Evolutionary conservation across 2,329 filamentous ascomycete species (phyloP).

Genomic region (Didymella lethalis): DNA sequence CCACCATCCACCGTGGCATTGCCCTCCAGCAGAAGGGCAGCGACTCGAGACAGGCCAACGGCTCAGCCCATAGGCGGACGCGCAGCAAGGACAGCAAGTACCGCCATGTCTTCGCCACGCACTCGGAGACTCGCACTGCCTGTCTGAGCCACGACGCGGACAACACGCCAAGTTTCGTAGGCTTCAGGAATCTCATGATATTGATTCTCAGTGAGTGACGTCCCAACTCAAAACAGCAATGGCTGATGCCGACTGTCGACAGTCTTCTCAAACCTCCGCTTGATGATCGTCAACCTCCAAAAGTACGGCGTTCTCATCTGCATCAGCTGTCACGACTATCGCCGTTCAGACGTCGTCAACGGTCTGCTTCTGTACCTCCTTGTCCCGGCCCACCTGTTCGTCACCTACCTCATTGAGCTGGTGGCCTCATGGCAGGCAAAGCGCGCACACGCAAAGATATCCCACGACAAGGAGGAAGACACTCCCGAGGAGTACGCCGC

Average conservation of each 20-base stretch:
- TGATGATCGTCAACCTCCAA: constrained; percentile 96
- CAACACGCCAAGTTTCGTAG: constrained; percentile 81
- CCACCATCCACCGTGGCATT: constrained; percentile 35
- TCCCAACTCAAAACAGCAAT: neutral
- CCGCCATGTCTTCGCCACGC: constrained; percentile 88
- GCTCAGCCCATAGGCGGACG: constrained; percentile 4
- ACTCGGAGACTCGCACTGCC: constrained; percentile 75
- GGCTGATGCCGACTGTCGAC: constrained; percentile 36
- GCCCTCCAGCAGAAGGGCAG: neutral
- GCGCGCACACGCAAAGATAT: constrained; percentile 65
- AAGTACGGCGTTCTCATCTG: constrained; percentile 98
- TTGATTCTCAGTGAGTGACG: constrained; percentile 76
- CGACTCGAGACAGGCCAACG: constrained; percentile 23
- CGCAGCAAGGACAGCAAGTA: constrained; percentile 67
- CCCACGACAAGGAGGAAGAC: constrained; percentile 56
- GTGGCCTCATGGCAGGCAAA: constrained; percentile 82
- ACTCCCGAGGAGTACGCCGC: constrained; percentile 66
- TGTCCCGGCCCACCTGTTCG: constrained; percentile 88
- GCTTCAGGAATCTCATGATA: constrained; percentile 96
- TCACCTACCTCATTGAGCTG: constrained; percentile 89
- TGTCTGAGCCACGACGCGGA: constrained; percentile 85
- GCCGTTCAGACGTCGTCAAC: constrained; percentile 76
- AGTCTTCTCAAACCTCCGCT: constrained; percentile 91
- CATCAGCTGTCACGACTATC: constrained; percentile 86
- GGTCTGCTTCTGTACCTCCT: constrained; percentile 82